Conservation (phyloP, 345 rosid species). For the Citrus maxima region DNA sequence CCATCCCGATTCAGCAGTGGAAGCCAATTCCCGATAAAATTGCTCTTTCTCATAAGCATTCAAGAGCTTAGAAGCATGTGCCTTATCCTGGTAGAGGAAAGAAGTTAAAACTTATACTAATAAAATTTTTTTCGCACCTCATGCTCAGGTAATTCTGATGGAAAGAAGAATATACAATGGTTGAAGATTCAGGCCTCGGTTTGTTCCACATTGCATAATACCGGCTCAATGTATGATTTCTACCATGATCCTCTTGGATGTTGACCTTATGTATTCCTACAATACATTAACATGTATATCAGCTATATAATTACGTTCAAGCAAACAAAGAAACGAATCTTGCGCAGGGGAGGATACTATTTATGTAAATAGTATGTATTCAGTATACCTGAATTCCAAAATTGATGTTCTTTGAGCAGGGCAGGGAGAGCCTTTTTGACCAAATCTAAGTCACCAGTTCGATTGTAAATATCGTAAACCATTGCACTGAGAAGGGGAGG, state of each 20-base stretch:
- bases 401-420: conserved; percentile 67
- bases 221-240: conserved; percentile 55
- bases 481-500: conserved; percentile 93
- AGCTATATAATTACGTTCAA: conserved; percentile 1
- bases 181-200: conserved; percentile 80
- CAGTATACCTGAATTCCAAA: conserved; percentile 71
- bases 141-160: not conserved
- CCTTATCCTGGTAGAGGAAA: conserved; percentile 51
- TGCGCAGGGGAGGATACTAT: not conserved
- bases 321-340: not conserved
- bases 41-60: conserved; percentile 50
- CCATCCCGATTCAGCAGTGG: conserved; percentile 93
- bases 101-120: not conserved
- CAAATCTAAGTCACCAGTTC: conserved; percentile 62
- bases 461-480: conserved; percentile 60
- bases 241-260: conserved; percentile 43
- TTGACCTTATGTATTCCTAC: conserved; percentile 66
- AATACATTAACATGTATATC: not conserved
- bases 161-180: conserved; percentile 41
- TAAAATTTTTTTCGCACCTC: not conserved
- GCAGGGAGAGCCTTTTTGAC: conserved; percentile 55
- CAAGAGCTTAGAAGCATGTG: conserved; percentile 49
- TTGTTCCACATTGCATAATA: conserved; percentile 91
- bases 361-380: not conserved
- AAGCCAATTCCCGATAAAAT: conserved; percentile 69